Conservation (phyloP, 192 early-diverging fungal species). For the Entomortierella lignicola region DNA sequence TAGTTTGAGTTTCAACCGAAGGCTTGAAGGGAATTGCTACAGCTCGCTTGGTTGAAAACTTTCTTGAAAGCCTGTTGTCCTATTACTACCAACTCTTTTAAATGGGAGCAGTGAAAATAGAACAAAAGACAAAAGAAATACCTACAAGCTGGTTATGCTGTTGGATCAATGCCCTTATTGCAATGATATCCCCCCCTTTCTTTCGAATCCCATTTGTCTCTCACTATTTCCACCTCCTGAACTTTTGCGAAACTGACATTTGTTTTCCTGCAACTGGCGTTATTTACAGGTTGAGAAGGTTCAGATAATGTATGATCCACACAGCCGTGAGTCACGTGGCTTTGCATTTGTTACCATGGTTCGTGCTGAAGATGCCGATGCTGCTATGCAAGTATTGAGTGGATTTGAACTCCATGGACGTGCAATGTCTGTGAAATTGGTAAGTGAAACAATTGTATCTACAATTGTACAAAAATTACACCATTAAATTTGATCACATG, state of each 20-base stretch:
- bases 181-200: too few species aligned
- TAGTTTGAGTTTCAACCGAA: not conserved
- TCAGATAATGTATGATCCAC: slow-evolving; percentile 83
- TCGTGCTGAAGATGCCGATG: slow-evolving; percentile 72
- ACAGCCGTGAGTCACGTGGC: slow-evolving; percentile 83
- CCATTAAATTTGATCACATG: not conserved
- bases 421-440: slow-evolving; percentile 83
- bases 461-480: not conserved
- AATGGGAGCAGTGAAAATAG: too few species aligned
- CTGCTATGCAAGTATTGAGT: slow-evolving; percentile 74
- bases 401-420: slow-evolving; percentile 85
- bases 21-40: too few species aligned
- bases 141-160: not conserved
- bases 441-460: slow-evolving; percentile 10
- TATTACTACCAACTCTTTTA: too few species aligned
- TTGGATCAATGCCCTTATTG: not conserved
- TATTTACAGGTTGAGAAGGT: slow-evolving; percentile 69
- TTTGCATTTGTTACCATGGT: slow-evolving; percentile 90
- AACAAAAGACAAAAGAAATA: not conserved
- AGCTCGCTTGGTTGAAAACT: too few species aligned
- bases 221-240: slow-evolving; percentile 6
- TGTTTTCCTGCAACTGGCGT: not conserved
- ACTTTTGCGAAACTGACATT: not conserved
- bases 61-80: too few species aligned
- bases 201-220: not conserved